These are phyloP conservation scores for Phyllosticta citribraziliensis DNA, from an alignment of 2,329 filamentous ascomycete genomes.

Conservation along the genomic window DNA sequence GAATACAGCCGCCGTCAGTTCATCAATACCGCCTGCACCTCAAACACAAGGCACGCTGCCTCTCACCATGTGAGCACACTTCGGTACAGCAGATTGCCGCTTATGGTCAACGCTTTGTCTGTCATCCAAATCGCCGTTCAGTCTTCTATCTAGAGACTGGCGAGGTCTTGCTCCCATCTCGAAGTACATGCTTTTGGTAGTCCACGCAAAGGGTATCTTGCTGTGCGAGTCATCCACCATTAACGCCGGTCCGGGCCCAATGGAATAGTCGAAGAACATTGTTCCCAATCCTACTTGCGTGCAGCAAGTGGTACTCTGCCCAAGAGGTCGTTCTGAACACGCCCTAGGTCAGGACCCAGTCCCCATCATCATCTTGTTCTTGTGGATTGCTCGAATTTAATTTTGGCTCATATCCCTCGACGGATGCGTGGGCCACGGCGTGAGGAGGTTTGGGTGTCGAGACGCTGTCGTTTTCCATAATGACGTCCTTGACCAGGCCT, in stretches of 20 bases:
- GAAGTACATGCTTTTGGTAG: background rate
- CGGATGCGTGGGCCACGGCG: conserved; percentile 21
- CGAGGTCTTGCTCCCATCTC: background rate
- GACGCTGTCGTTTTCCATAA: conserved; percentile 21
- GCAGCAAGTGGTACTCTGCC: background rate
- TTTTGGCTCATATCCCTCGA: conserved; percentile 29
- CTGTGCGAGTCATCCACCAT: background rate
- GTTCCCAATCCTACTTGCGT: background rate
- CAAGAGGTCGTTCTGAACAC: background rate
- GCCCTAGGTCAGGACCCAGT: conserved; percentile 1
- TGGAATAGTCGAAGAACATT: background rate
- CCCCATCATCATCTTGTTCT: conserved; percentile 5
- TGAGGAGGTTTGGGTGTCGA: conserved; percentile 14
- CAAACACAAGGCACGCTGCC: too few species aligned
- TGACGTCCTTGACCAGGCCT: conserved; percentile 21
- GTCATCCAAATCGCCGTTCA: too few species aligned
- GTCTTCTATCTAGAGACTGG: background rate
- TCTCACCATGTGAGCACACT: too few species aligned
- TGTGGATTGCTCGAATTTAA: background rate
- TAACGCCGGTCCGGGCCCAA: background rate
- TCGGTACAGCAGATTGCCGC: too few species aligned
- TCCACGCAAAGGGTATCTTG: background rate
- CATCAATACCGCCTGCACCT: too few species aligned
- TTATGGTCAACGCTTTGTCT: too few species aligned
- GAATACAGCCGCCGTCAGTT: too few species aligned